Conservation (phyloP, 768 basidiomycete species). For the Leccinum truebloodii region DNA sequence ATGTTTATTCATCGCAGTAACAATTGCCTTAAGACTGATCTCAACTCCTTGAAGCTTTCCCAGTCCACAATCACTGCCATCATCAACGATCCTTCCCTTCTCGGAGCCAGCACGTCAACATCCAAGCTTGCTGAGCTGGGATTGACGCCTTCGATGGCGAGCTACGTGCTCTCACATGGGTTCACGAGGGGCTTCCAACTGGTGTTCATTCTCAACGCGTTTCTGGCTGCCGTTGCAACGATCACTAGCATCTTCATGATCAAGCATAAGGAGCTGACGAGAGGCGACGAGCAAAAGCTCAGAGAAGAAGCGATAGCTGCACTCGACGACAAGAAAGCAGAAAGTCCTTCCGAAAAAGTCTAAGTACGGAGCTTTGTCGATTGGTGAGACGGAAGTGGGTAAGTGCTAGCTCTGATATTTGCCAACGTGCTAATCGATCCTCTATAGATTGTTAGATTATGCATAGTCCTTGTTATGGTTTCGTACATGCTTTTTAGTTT, state of each 20-base stretch:
- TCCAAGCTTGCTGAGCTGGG: slow-evolving; percentile 35
- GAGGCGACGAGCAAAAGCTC: slow-evolving; percentile 56
- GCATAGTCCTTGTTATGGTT: neutral
- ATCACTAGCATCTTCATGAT: slow-evolving; percentile 59
- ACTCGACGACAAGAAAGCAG: neutral
- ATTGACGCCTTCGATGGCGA: slow-evolving; percentile 39
- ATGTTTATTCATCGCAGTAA: slow-evolving; percentile 31
- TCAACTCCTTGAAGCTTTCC: slow-evolving; percentile 40
- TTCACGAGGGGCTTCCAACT: slow-evolving; percentile 58
- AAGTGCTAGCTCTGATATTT: neutral
- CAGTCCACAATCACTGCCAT: slow-evolving; percentile 41
- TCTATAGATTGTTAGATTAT: neutral
- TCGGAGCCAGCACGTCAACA: slow-evolving; percentile 33
- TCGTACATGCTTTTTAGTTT: neutral
- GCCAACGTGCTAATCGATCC: neutral
- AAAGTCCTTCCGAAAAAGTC: slow-evolving; percentile 3
- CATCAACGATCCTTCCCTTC: slow-evolving; percentile 49
- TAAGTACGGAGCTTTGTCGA: neutral
- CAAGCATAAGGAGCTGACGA: slow-evolving; percentile 57
- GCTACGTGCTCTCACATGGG: slow-evolving; percentile 45
- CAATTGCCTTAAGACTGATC: slow-evolving; percentile 47
- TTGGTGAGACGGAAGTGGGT: neutral
- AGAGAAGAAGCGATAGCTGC: slow-evolving; percentile 38
- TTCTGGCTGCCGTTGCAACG: slow-evolving; percentile 54
- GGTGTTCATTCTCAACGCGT: slow-evolving; percentile 63